phyloP scores from a whole-genome alignment of 352 stramenopile species.

The Globisporangium radiosum region DNA sequence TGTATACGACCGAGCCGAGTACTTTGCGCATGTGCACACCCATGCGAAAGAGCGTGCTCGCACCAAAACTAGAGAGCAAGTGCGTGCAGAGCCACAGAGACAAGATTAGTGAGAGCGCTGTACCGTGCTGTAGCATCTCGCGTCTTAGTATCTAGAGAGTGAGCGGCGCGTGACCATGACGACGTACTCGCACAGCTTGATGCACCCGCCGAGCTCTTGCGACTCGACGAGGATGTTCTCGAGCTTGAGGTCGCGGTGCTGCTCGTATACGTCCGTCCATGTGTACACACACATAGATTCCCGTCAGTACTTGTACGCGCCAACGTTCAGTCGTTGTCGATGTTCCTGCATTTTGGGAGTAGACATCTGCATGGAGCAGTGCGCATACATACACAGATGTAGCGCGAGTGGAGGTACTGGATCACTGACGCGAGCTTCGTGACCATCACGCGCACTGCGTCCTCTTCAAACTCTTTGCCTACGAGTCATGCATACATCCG shows the following conservation, averaged over 20 bases:
- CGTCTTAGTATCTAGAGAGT: no score
- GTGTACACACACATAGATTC: not conserved
- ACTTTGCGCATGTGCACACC: slow-evolving; percentile 75
- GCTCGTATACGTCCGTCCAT: no score
- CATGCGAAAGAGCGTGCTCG: slow-evolving; percentile 71
- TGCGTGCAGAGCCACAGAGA: not conserved
- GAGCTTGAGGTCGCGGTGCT: slow-evolving; percentile 78
- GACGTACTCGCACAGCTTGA: slow-evolving; percentile 80
- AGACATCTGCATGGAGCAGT: not conserved
- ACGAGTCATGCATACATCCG: not conserved
- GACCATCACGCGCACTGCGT: slow-evolving; percentile 50
- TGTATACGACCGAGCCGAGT: slow-evolving; percentile 77
- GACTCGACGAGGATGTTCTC: slow-evolving; percentile 79
- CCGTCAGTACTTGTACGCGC: not conserved
- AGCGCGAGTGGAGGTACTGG: slow-evolving; percentile 75
- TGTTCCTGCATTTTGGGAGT: not conserved
- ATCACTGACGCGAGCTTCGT: slow-evolving; percentile 65
- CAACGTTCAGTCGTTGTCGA: not conserved
- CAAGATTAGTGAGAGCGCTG: not conserved
- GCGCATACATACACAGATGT: slow-evolving; percentile 54
- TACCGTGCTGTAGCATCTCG: not conserved
- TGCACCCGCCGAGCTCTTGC: slow-evolving; percentile 35
- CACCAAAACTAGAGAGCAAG: slow-evolving; percentile 44
- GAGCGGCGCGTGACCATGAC: no score
- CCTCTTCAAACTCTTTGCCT: slow-evolving; percentile 43